A percentile compares a stretch with the other conserved stretches of the same genome.
These are phyloP conservation scores for Pseudognaphalium luteoalbum DNA, from an alignment of 129 eudicot species.

Conservation along the genomic window DNA sequence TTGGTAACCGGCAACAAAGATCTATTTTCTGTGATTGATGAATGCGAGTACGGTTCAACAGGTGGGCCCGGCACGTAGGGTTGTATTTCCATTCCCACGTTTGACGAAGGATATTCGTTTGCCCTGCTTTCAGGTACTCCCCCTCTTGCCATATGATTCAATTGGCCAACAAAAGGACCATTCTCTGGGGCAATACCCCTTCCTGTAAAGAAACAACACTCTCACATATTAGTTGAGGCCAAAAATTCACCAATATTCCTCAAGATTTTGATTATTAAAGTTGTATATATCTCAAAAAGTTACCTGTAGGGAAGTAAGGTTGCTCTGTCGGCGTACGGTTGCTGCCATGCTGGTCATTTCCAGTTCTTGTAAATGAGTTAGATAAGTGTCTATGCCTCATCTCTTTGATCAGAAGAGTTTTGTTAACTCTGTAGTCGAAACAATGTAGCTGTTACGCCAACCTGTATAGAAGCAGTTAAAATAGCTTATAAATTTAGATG, in stretches of 20 bases:
- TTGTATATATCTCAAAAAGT: constrained; percentile 1
- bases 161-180: constrained; percentile 35
- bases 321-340: constrained; percentile 37
- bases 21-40: constrained; percentile 36
- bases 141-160: constrained; percentile 36
- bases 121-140: constrained; percentile 36
- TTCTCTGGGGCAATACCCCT: constrained; percentile 34
- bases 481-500: constrained; percentile 16
- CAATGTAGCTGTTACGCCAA: constrained; percentile 10
- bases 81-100: constrained; percentile 38
- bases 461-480: constrained; percentile 36
- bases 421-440: constrained; percentile 3
- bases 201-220: constrained; percentile 32
- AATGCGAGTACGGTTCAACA: constrained; percentile 31
- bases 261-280: background rate
- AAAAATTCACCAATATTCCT: background rate
- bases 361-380: constrained; percentile 36
- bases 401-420: constrained; percentile 15
- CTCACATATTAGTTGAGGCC: background rate
- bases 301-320: constrained; percentile 47
- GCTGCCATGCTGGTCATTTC: constrained; percentile 33
- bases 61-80: constrained; percentile 30
- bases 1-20: constrained; percentile 29
- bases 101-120: constrained; percentile 38
- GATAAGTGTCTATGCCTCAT: constrained; percentile 54